Base-by-base conservation (phyloP, 257 asterid genomes). In the Nicotiana paniculata region DNA sequence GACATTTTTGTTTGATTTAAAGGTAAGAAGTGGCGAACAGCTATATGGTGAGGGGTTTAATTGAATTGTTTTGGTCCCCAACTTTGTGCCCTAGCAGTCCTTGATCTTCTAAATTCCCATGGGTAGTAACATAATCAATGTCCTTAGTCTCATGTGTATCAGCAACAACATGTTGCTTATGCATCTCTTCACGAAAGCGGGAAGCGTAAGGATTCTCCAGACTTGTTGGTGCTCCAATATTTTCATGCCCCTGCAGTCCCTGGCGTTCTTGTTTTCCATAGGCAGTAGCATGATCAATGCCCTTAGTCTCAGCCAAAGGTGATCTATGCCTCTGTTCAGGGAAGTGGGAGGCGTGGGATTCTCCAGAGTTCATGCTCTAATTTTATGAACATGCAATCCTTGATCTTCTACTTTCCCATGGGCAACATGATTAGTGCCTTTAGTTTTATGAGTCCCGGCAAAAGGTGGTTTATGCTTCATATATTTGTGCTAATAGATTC, bases 141-240 rank as follows among this genome's bases (percentile, higher is more conserved):
- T 15, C 68, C 43, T 61, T 30, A 24, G 57, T 43, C 46, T 54
- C 72, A 32, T 17, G 30, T 6, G 16, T 61, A 3, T 61, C 66
- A 61, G 86, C 1, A 11, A 66, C 67, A 59, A 57, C 78, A 0
- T 74, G 24, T 13, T 76, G 55, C 8, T 5, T 64, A 33, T 64
- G 11, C 18, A 35, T 77, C 24, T 21, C 24, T 21, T 21, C 24
- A 21, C 24, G 24, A 21, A 21, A 21, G 24, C 24, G 24, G 24
- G 24, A 21, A 21, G 24, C 24, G 24, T 21, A 21, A 0, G 7
- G 37, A 4, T 26, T 11, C 18, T 83, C 88, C 24, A 84, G 62
- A 15, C 68, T 91, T 21, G 7, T 39, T 5, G 46, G 79, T 1
- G 77, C 84, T 24, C 84, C 90, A 32, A 83, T 82, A 74, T 35